Evolutionary conservation across 2,329 filamentous ascomycete species (phyloP), one percentile per base, ranked within the genome.

Genomic region (Sporothrix brunneoviolacea): DNA sequence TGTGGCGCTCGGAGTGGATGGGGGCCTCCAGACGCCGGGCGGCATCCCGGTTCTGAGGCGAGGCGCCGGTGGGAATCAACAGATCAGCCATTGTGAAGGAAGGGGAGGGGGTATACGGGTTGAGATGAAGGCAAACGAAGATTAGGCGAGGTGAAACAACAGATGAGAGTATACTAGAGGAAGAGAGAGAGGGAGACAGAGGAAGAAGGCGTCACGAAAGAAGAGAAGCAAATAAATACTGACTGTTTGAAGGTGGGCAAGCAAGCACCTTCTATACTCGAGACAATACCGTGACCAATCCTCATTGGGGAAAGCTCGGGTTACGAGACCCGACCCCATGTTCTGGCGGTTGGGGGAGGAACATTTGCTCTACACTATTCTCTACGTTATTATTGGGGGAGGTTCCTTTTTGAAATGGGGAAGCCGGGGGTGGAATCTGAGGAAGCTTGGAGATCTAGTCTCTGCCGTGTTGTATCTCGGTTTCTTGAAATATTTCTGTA

Each of bases 1-100:
- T 46, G 24, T 57, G 54, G 10, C 56, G 45, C 47, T 60, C 55
- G 12, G 49, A 21, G 36, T 59, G 54, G 21, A 59, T 60, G 28
- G 54, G 56, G 4, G 32, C 44, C 43, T 53, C 53, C 24, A 55
- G 50, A 21, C 54, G 54, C 15, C 48, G 50, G 18, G 54, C 48
- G 8, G 54, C 51, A 40, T 53, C 50, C 13, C 36, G 36, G 18
- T 42, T 40, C 19, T 38, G 33, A 19, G 48, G 52, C n/a, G 48
- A 33, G 18, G 28, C 21, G 16, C 35, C 54, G 19, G 28, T 13
- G 8, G 51, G 54, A 12, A 46, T 36, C n/a, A 54, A 9, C 3
- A 33, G 19, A 28, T 35, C 36, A 37, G 51, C 39, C 54, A 55
- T 55, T 30, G 33, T 52, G 33, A 38, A 13, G n/a, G 8, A 16